phyloP scores from a whole-genome alignment of 148 eudicot genomes.

The Diospyros lotus region DNA sequence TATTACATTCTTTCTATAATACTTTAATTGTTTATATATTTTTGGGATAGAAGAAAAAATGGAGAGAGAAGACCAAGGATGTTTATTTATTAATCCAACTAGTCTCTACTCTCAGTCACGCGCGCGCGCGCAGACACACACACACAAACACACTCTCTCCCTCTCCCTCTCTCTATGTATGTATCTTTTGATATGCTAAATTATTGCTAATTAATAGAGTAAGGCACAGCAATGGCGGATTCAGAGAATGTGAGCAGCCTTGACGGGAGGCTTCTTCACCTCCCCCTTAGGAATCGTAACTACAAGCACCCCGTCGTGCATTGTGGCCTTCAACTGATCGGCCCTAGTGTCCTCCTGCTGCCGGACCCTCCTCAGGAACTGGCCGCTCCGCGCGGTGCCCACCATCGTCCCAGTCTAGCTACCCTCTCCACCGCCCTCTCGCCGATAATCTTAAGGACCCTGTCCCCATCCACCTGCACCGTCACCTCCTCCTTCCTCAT shows the following conservation, averaged over 20 bases:
- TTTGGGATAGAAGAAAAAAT: too few relatives aligned
- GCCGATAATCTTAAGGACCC: conserved; percentile 25
- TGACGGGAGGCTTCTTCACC: neutral
- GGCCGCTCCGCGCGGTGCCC: conserved; percentile 12
- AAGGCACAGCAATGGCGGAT: too few relatives aligned
- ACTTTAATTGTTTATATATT: too few relatives aligned
- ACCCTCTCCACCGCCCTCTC: conserved; percentile 18
- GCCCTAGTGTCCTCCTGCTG: neutral
- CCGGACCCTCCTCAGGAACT: neutral
- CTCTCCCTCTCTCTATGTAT: too few relatives aligned
- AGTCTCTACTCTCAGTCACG: too few relatives aligned
- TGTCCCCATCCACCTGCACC: conserved; percentile 22
- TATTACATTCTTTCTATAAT: too few relatives aligned
- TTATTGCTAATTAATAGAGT: too few relatives aligned
- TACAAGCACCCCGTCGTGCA: conserved; percentile 3
- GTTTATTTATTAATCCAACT: too few relatives aligned
- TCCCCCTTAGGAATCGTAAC: conserved; percentile 19
- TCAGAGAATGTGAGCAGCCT: neutral
- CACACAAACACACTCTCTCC: too few relatives aligned
- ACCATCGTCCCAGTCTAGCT: conserved; percentile 16
- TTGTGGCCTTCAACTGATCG: neutral
- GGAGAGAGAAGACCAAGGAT: too few relatives aligned
- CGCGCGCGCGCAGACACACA: too few relatives aligned
- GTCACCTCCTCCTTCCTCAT: conserved; percentile 20
- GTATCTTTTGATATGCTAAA: too few relatives aligned